Percentiles rank a stretch among this genome's conserved stretches.
Conservation (phyloP, 805 yeast species). For the Zygotorulaspora chibaensis region DNA sequence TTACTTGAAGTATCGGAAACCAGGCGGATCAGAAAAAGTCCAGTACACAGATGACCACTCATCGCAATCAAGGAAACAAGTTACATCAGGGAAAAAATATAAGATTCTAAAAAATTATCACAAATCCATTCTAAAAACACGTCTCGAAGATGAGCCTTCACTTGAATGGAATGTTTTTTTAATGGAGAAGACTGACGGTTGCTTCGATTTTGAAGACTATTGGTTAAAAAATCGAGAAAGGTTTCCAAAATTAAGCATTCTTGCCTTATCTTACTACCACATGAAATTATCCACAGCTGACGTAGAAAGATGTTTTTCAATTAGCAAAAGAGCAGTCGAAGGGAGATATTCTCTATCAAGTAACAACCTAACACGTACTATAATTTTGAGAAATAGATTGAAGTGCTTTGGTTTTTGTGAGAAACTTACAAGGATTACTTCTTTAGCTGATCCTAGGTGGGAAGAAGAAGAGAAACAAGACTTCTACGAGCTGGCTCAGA, state of each 20-base stretch:
- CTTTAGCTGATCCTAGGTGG: neutral
- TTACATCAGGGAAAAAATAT: neutral
- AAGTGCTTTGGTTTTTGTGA: neutral
- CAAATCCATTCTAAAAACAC: neutral
- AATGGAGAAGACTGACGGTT: neutral
- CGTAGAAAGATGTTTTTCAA: constrained; percentile 2
- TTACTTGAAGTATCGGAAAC: neutral
- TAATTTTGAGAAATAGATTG: constrained; percentile 1
- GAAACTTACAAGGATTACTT: neutral
- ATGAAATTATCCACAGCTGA: neutral
- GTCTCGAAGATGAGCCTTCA: neutral
- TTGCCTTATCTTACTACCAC: neutral
- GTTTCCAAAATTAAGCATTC: constrained; percentile 1
- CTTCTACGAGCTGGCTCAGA: neutral
- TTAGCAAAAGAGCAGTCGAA: constrained; percentile 2
- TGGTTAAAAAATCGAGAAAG: constrained; percentile 3
- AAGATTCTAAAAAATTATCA: neutral
- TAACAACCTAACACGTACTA: neutral
- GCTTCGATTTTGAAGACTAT: constrained; percentile 3
- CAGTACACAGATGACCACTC: neutral
- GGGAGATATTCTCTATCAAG: neutral
- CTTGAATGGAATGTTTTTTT: constrained; percentile 1
- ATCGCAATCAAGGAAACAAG: neutral
- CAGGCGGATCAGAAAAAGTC: neutral
- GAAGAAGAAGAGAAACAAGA: neutral